These are phyloP conservation scores for Picea glauca DNA, from an alignment of 75 land plant genomes.

Conservation along the genomic window DNA sequence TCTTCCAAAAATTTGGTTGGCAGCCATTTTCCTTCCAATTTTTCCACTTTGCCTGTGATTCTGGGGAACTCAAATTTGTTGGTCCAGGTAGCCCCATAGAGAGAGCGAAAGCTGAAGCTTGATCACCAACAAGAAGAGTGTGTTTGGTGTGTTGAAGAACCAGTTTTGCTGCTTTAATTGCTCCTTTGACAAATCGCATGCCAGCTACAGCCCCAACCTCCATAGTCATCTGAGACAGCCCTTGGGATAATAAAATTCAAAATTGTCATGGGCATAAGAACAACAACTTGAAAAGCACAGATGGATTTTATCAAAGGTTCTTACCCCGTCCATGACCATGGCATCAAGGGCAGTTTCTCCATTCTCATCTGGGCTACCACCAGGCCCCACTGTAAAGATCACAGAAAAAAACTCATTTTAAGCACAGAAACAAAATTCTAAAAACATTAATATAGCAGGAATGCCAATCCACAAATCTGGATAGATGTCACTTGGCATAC, in stretches of 20 bases:
- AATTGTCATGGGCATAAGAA: neutral
- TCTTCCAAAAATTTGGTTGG: constrained; percentile 90
- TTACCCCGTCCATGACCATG: constrained; percentile 97
- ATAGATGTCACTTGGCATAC: neutral
- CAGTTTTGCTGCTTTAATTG: constrained; percentile 77
- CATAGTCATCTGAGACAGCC: constrained; percentile 74
- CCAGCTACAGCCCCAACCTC: constrained; percentile 97
- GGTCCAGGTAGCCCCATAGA: constrained; percentile 95
- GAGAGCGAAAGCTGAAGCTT: constrained; percentile 83
- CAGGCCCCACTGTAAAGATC: constrained; percentile 73
- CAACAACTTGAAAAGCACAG: neutral
- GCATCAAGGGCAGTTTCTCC: constrained; percentile 99
- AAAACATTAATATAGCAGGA: neutral
- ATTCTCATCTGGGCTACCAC: constrained; percentile 98
- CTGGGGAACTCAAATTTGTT: constrained; percentile 75
- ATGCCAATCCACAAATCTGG: neutral
- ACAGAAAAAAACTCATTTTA: neutral
- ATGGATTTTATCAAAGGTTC: neutral
- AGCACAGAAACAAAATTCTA: constrained; percentile 7
- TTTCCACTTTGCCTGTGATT: constrained; percentile 72
- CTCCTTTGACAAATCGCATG: constrained; percentile 81
- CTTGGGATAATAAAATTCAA: constrained; percentile 27
- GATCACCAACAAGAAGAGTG: constrained; percentile 91
- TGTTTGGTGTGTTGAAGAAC: constrained; percentile 86
- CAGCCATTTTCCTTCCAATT: constrained; percentile 67